Evolutionary conservation across 2,329 filamentous ascomycete genomes (phyloP).

Genomic region (Dactylellina cionopaga): DNA sequence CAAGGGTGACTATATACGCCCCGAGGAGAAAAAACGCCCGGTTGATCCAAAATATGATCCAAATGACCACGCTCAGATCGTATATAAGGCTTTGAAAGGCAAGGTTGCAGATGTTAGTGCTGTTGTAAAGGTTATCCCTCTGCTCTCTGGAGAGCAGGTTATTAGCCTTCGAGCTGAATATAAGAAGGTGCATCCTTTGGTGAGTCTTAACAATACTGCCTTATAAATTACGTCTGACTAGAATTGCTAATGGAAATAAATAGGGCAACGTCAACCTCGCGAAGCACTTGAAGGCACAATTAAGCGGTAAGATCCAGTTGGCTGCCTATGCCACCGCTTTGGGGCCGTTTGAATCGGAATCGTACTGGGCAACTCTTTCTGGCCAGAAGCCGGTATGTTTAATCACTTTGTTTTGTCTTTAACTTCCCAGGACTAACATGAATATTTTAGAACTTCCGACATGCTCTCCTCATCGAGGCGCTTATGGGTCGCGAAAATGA

Average conservation of each 20-base stretch:
- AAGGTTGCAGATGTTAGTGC: constrained; percentile 71
- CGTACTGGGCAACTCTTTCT: constrained; percentile 98
- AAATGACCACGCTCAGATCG: constrained; percentile 39
- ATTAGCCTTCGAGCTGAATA: constrained; percentile 87
- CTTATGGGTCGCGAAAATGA: constrained; percentile 88
- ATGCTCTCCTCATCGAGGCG: constrained; percentile 90
- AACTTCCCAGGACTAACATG: constrained; percentile 68
- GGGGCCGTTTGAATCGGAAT: constrained; percentile 89
- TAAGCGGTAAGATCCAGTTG: constrained; percentile 79
- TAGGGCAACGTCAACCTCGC: constrained; percentile 82
- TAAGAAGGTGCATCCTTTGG: constrained; percentile 78
- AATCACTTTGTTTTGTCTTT: not conserved
- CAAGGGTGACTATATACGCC: constrained; percentile 22
- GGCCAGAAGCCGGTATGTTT: constrained; percentile 70
- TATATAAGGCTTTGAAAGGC: constrained; percentile 50
- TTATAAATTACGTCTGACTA: constrained; percentile 35
- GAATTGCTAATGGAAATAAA: not conserved
- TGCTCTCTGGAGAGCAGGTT: constrained; percentile 85
- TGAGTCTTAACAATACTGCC: constrained; percentile 65
- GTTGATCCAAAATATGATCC: constrained; percentile 39
- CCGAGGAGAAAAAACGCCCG: constrained; percentile 31
- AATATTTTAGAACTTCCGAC: constrained; percentile 65
- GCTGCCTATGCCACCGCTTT: constrained; percentile 90
- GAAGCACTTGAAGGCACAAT: constrained; percentile 80
- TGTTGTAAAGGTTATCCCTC: constrained; percentile 84